Conservation (phyloP, 208 protist species). For the Trypanosoma lewisi region DNA sequence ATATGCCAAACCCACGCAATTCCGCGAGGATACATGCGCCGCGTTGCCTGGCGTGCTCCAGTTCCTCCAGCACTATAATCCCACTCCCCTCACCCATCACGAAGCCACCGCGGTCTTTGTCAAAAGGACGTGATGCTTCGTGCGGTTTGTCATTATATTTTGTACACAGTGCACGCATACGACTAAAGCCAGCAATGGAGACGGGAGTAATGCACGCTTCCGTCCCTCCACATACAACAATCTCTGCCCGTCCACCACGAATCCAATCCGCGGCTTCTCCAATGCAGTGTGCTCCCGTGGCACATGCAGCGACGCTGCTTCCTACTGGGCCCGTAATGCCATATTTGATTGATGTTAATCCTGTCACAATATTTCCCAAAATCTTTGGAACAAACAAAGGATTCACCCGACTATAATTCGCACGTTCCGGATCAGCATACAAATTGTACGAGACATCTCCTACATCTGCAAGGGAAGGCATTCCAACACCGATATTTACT, state of each 20-base stretch:
- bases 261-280: constrained; percentile 93
- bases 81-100: constrained; percentile 97
- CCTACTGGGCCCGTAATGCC: constrained; percentile 90
- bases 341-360: constrained; percentile 88
- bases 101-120: constrained; percentile 91
- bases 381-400: constrained; percentile 96
- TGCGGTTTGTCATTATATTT: constrained; percentile 87
- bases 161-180: constrained; percentile 91
- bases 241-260: constrained; percentile 70
- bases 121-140: constrained; percentile 94
- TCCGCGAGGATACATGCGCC: constrained; percentile 88
- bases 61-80: constrained; percentile 93
- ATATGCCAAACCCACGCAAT: constrained; percentile 84
- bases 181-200: constrained; percentile 92
- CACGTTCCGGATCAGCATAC: constrained; percentile 27
- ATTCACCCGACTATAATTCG: constrained; percentile 70
- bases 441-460: constrained; percentile 60
- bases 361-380: constrained; percentile 96
- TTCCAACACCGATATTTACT: constrained; percentile 91
- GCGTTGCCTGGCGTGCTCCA: constrained; percentile 82
- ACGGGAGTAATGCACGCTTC: constrained; percentile 94
- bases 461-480: constrained; percentile 81
- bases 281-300: constrained; percentile 97
- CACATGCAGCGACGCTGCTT: constrained; percentile 94
- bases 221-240: constrained; percentile 91